Evolutionary conservation across 1,284 basidiomycete species (phyloP).

Genomic region (Cutaneotrichosporon cavernicola): DNA sequence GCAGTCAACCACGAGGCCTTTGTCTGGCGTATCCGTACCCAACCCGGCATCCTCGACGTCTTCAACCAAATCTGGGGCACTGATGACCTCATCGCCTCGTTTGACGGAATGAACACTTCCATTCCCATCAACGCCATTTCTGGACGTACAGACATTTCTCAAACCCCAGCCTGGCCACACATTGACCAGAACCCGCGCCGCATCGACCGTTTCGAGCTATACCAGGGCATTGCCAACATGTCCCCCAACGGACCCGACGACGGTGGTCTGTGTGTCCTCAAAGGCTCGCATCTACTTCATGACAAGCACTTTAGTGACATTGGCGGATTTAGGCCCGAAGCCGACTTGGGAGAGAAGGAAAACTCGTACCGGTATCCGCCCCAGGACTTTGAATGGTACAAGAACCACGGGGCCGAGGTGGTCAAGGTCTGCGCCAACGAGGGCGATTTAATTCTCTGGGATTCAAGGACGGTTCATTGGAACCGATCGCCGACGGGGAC

Average conservation of each 20-base stretch:
- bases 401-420: slow-evolving; percentile 25
- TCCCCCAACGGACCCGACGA: slow-evolving; percentile 32
- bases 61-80: slow-evolving; percentile 48
- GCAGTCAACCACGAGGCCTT: slow-evolving; percentile 44
- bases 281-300: slow-evolving; percentile 27
- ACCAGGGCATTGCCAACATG: slow-evolving; percentile 36
- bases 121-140: slow-evolving; percentile 23
- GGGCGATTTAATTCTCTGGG: slow-evolving; percentile 35
- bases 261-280: slow-evolving; percentile 36
- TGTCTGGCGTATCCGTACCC: slow-evolving; percentile 44
- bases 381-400: slow-evolving; percentile 31
- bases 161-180: slow-evolving; percentile 31
- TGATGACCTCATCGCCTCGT: slow-evolving; percentile 44
- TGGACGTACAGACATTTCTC: slow-evolving; percentile 21
- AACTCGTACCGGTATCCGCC: slow-evolving; percentile 27
- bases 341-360: slow-evolving; percentile 25
- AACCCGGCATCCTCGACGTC: slow-evolving; percentile 37
- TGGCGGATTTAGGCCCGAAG: slow-evolving; percentile 28
- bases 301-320: slow-evolving; percentile 26
- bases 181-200: slow-evolving; percentile 34
- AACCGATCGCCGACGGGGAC: slow-evolving; percentile 28
- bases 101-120: slow-evolving; percentile 36
- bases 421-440: slow-evolving; percentile 30
- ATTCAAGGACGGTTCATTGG: slow-evolving; percentile 37
- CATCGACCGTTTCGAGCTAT: slow-evolving; percentile 28